Evolutionary conservation across 2,329 filamentous ascomycete species (phyloP).

Genomic region (Drechslerella stenobrocha): DNA sequence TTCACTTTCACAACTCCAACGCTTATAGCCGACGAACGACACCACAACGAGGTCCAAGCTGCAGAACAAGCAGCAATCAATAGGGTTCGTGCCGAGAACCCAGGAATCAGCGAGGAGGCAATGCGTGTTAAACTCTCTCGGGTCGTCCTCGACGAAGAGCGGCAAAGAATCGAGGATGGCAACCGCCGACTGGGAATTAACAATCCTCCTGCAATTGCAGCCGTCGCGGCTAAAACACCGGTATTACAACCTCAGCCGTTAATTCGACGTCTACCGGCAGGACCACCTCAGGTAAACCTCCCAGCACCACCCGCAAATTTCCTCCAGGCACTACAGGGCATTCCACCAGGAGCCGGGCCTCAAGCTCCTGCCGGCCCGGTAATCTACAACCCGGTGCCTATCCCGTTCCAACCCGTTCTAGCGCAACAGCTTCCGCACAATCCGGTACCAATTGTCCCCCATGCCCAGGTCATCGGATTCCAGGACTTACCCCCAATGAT

Average conservation of each 20-base stretch:
- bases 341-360: not conserved
- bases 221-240: not conserved
- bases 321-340: not conserved
- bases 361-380: constrained; percentile 12
- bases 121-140: constrained; percentile 66
- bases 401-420: constrained; percentile 16
- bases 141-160: constrained; percentile 57
- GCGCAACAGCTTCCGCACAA: constrained; percentile 16
- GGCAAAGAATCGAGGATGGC: constrained; percentile 41
- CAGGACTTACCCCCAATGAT: constrained; percentile 15
- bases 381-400: constrained; percentile 26
- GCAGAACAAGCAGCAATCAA: constrained; percentile 65
- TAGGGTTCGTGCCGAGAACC: constrained; percentile 64
- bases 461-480: constrained; percentile 17
- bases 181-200: constrained; percentile 10
- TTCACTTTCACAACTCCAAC: no score
- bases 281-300: not conserved
- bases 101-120: constrained; percentile 63
- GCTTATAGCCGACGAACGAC: constrained; percentile 61
- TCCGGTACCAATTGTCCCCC: constrained; percentile 20
- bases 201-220: not conserved
- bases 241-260: not conserved
- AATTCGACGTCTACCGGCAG: not conserved
- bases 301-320: not conserved
- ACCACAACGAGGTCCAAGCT: constrained; percentile 65